Percentiles rank a stretch among this genome's conserved stretches.
These are phyloP conservation scores for Fusarium coicis DNA, from an alignment of 2,329 filamentous ascomycete genomes.

Conservation along the genomic window DNA sequence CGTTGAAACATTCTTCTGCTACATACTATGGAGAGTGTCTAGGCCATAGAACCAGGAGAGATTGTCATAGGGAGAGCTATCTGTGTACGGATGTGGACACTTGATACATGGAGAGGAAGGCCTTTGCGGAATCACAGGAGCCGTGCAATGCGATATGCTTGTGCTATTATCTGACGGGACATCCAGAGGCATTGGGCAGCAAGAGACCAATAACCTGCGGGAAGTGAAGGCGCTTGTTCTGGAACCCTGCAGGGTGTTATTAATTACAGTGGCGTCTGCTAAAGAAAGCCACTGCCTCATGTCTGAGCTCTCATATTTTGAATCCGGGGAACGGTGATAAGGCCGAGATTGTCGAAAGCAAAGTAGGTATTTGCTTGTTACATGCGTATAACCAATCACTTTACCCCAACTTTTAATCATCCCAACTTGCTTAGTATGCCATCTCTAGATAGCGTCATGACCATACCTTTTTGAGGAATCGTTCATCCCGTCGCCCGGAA, in stretches of 20 bases:
- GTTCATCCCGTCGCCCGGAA: slow-evolving; percentile 11
- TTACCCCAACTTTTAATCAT: not conserved
- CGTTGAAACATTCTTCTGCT: not conserved
- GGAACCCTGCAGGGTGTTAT: not conserved
- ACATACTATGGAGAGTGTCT: too few species aligned
- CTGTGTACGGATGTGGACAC: too few species aligned
- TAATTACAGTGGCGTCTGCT: not conserved
- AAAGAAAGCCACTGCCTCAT: not conserved
- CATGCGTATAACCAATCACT: not conserved
- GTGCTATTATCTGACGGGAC: not conserved
- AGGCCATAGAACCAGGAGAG: too few species aligned
- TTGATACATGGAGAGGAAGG: too few species aligned
- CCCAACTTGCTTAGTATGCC: not conserved
- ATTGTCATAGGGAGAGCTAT: not conserved
- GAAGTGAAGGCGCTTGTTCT: not conserved
- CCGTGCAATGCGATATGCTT: not conserved
- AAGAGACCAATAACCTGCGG: not conserved
- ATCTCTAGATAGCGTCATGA: not conserved
- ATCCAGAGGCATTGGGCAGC: not conserved
- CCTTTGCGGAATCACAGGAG: not conserved
- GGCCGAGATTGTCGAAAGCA: not conserved
- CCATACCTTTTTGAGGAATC: not conserved
- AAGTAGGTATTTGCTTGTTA: not conserved
- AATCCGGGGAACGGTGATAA: not conserved
- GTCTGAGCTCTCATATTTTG: not conserved